A percentile compares a stretch with the other conserved stretches of the same genome.
phyloP scores from a whole-genome alignment of 495 filamentous ascomycete genomes.

The Tuber calosporum region DNA sequence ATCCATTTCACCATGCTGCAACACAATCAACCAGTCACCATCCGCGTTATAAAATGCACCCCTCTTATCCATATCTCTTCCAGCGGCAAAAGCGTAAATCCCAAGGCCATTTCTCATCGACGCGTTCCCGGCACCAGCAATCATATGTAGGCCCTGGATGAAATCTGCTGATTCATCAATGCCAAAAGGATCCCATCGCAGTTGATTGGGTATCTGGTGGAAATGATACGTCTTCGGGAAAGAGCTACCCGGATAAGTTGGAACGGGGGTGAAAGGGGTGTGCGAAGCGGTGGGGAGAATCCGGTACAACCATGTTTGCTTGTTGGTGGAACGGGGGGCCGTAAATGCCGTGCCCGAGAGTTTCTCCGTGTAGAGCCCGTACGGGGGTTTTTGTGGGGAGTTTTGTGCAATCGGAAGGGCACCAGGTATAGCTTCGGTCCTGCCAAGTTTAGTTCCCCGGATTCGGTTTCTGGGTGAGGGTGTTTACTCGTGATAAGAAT shows the following conservation, averaged over 20 bases:
- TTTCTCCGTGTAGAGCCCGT: constrained; percentile 86
- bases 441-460: neutral
- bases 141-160: constrained; percentile 58
- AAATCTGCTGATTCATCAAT: constrained; percentile 44
- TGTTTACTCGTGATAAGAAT: constrained; percentile 55
- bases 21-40: constrained; percentile 79
- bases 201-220: constrained; percentile 74
- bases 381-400: constrained; percentile 77
- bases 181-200: constrained; percentile 89
- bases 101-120: constrained; percentile 73
- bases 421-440: constrained; percentile 34
- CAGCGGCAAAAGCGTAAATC: constrained; percentile 74
- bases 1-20: constrained; percentile 74
- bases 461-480: neutral
- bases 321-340: constrained; percentile 78
- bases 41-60: constrained; percentile 84
- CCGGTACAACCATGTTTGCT: constrained; percentile 90
- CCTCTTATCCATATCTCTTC: constrained; percentile 59
- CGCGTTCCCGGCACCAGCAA: constrained; percentile 77
- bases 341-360: constrained; percentile 92
- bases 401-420: constrained; percentile 60
- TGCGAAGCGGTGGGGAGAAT: constrained; percentile 80
- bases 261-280: constrained; percentile 57
- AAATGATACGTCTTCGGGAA: constrained; percentile 43
- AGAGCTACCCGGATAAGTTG: neutral